These are phyloP conservation scores for Peronospora farinosa DNA, from an alignment of 352 stramenopile species.

Conservation along the genomic window DNA sequence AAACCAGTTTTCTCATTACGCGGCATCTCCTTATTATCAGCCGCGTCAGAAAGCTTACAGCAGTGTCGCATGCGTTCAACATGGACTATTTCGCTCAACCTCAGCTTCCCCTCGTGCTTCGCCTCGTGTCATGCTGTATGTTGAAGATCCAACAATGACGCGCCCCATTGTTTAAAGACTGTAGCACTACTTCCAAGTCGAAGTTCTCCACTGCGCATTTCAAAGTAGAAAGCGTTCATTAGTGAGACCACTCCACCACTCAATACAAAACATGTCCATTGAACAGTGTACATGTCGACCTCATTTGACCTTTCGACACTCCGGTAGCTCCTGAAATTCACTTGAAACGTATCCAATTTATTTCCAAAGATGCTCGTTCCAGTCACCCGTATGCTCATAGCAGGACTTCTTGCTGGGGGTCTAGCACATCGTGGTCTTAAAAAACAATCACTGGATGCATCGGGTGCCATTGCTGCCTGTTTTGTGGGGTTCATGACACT, in stretches of 20 bases:
- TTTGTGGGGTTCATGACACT: slow-evolving; percentile 66
- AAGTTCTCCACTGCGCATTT: neutral
- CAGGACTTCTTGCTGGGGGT: slow-evolving; percentile 33
- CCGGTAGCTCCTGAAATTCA: neutral
- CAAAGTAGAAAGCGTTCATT: slow-evolving; percentile 13
- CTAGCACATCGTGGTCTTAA: slow-evolving; percentile 48
- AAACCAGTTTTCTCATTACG: slow-evolving; percentile 20
- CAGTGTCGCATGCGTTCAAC: slow-evolving; percentile 11
- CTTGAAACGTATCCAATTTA: neutral
- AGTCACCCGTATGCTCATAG: slow-evolving; percentile 33
- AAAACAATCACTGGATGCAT: slow-evolving; percentile 59
- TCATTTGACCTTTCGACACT: too few species aligned
- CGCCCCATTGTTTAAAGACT: slow-evolving; percentile 11
- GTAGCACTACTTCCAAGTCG: too few species aligned
- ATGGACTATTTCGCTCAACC: slow-evolving; percentile 17
- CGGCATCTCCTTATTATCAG: slow-evolving; percentile 20
- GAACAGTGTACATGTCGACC: too few species aligned
- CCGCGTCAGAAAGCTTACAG: slow-evolving; percentile 28
- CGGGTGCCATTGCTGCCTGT: slow-evolving; percentile 54
- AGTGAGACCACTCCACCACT: slow-evolving; percentile 6
- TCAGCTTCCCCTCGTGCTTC: neutral
- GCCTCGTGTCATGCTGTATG: slow-evolving; percentile 21
- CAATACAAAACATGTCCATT: neutral
- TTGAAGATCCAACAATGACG: slow-evolving; percentile 22
- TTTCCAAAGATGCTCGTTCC: slow-evolving; percentile 12